Base-by-base conservation (phyloP, 306 rosid genomes). In the Coriaria nepalensis region DNA sequence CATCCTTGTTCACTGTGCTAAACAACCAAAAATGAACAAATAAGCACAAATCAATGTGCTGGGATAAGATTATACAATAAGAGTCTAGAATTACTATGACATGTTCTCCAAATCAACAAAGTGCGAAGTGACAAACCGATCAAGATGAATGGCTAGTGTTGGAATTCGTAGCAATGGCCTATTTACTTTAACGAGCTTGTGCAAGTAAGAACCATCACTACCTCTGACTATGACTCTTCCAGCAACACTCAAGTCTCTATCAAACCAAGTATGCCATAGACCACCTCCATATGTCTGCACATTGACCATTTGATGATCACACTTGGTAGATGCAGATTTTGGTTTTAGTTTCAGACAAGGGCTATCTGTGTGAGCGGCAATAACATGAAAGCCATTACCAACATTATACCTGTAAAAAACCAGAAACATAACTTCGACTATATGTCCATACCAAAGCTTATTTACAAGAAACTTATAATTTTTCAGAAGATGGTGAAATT, bases 251-350 rank as follows among this genome's bases (percentile, higher is more conserved):
- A 90, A 75, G 69, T 90, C 97, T 69, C 97, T 77, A 60, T 90
- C 97, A 67, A 90, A 90, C 95, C 97, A 90, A 48, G 95, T 90
- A 57, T 90, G 80, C 97, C 97, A 90, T 50, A 90, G 67, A 33
- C 97, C 95, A 60, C 68, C 74, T 40, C 92, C 97, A 69, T 90
- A 90, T n/a, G 94, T 84, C 78, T 90, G 87, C 65, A 84, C 97
- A 68, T 71, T 79, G 53, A 84, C 78, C 95, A 90, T 81, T 38
- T 52, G 61, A 68, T 80, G 81, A 48, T 68, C 74, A 45, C 77
- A 64, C 75, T 84, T 90, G 15, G 78, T 68, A 2, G 87, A 81
- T 42, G 84, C 81, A 34, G 92, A 81, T 63, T 73, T 90, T 2
- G 97, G 97, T 61, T 84, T 90, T 72, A 84, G 53, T 67, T 90